Base-by-base conservation (phyloP, 2,329 filamentous ascomycete genomes). In the Orbilia ellipsospora region DNA sequence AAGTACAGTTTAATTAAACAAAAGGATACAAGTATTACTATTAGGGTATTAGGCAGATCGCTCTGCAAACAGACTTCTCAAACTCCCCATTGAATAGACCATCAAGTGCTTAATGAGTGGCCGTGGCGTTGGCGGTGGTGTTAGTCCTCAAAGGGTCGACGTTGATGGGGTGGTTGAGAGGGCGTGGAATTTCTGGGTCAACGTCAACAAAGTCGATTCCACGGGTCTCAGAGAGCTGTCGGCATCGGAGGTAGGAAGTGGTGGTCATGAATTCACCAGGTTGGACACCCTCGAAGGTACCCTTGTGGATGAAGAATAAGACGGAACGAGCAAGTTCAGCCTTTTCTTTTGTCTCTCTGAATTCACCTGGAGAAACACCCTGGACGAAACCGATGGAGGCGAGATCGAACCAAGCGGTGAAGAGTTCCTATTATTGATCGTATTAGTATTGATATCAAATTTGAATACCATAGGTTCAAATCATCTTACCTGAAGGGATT, bases 221-320 rank as follows among this genome's bases (percentile, higher is more conserved):
- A 7, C 42, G 42, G 26, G 59, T 75, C 4, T 36, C 15, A 23
- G 60, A 26, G 42, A 75, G 64, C 23, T 75, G 64, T 26, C 63
- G 64, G 72, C 54, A 75, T 31, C 64, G 59, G 45, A 64, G 59
- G 8, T 75, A 75, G 7, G 42, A 55, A 59, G 28, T 60, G 23
- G 52, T 55, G 36, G 52, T 59, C 50, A 45, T 61, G 64, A 75
- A 75, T 20, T 75, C 64, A 8, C 36, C 23, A 5, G 52, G 44
- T 26, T 65, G 52, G 18, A 75, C 72, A 51, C 64, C 59, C 59
- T 69, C 45, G 36, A 64, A 64, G n/a, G 52, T 69, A 54, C 59
- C 72, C 70, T 54, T 68, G 15, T 45, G 23, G 48, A 73, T 55
- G 54, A 68, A 51, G 45, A 16, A 36, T 18, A 23, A 28, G 20